Evolutionary conservation across 1,284 basidiomycete species (phyloP).

Genomic region (Puccinia coronata): DNA sequence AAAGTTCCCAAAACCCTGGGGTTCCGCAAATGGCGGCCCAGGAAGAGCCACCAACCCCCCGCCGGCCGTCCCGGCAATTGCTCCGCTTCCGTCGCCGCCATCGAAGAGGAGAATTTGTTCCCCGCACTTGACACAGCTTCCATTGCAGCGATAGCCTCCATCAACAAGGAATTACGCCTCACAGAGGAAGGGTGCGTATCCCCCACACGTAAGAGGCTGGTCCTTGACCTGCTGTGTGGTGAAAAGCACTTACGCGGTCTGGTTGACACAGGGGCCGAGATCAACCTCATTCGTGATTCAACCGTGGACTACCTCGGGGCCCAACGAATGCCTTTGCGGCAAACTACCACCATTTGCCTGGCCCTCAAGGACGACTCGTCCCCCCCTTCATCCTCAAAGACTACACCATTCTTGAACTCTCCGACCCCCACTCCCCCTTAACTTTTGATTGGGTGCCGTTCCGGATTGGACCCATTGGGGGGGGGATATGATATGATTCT

Average conservation of each 20-base stretch:
- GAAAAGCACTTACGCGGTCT: not conserved
- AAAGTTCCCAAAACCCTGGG: not conserved
- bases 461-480: not conserved
- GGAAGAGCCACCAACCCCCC: not conserved
- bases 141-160: not conserved
- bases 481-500: slow-evolving; percentile 14
- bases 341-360: too few relatives aligned
- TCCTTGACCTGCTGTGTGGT: not conserved
- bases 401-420: too few relatives aligned
- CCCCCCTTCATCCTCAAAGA: too few relatives aligned
- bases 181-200: not conserved
- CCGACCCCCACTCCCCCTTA: not conserved
- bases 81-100: not conserved
- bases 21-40: not conserved
- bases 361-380: too few relatives aligned
- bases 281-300: not conserved
- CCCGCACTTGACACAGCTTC: not conserved
- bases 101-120: not conserved
- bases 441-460: not conserved
- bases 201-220: not conserved
- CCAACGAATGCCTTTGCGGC: too few relatives aligned
- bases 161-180: not conserved
- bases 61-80: not conserved
- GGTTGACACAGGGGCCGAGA: too few relatives aligned
- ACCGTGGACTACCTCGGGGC: too few relatives aligned